Evolutionary conservation across 192 early-diverging fungal species (phyloP), one percentile per base, ranked within the genome.

Genomic region (Lobulomyces angularis): DNA sequence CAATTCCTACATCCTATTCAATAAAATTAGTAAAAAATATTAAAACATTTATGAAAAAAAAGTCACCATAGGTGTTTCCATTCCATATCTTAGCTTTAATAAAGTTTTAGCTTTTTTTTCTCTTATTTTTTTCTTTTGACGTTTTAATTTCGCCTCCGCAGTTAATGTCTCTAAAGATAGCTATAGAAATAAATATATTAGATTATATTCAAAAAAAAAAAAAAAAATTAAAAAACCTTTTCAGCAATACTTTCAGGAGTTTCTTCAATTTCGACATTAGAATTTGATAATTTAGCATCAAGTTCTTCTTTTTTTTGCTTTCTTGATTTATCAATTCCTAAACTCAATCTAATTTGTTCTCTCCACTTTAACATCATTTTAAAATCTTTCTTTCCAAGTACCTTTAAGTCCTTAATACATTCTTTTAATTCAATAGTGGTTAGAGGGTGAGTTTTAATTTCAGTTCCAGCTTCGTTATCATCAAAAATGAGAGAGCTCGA

Each of bases 331-430:
- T 58, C 53, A 20, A 76, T 38, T 23, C 62, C 69, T 4, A 80
- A 35, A 2, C 61, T 55, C 46, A 79, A 62, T 46, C 87, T 76
- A 35, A 94, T 61, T 3, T 53, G 56, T 9, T 79, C 73, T 30
- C 88, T 68, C 94, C 94, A 97, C 52, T 82, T 84, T 46, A 97
- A 72, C 37, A 97, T 55, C 21, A 50, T 56, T 59, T 86, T 87
- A 53, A 95, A 97, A 49, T 97, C 94, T 57, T 79, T 82, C 50
- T 88, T 92, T 20, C 91, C 88, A 14, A 97, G 64, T 8, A 94
- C 82, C 44, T 83, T 81, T 55, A 97, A 72, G 69, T 97, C 94
- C 42, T 71, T 64, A 55, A 83, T 88, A 26, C 77, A 75, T 2
- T 67, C 58, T 51, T 79, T 67, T 41, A 97, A 80, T 42, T 89